Percentiles rank a stretch among this genome's conserved stretches.
Evolutionary conservation across 495 filamentous ascomycete species (phyloP).

Genomic region (Durotheca rogersii): DNA sequence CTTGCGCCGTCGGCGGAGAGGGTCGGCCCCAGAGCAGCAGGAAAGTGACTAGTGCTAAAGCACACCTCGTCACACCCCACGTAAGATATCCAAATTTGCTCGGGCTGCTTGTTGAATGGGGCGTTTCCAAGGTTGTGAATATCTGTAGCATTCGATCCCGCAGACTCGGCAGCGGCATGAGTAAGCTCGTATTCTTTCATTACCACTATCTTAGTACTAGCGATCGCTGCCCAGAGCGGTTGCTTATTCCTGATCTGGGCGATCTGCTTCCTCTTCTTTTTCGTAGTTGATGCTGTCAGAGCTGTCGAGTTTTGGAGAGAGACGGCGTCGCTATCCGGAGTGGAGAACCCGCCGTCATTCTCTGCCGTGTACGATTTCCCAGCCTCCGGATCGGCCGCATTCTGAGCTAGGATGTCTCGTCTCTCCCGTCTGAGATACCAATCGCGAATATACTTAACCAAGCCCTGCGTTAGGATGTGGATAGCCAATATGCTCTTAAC

Average conservation of each 20-base stretch:
- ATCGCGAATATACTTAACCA: conserved; percentile 62
- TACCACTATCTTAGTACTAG: conserved; percentile 90
- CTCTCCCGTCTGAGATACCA: conserved; percentile 58
- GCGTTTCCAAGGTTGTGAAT: conserved; percentile 77
- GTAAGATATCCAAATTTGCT: conserved; percentile 83
- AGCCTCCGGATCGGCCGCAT: conserved; percentile 48
- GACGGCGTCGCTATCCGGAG: conserved; percentile 48
- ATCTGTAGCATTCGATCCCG: conserved; percentile 72
- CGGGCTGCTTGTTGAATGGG: conserved; percentile 67
- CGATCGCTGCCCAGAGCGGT: conserved; percentile 91
- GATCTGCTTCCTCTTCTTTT: conserved; percentile 86
- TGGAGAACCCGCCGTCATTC: conserved; percentile 43
- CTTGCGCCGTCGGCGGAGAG: conserved; percentile 45
- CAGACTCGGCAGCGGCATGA: conserved; percentile 71
- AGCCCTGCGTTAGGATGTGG: conserved; percentile 84
- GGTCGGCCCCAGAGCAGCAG: conserved; percentile 38
- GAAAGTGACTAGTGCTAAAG: conserved; percentile 74
- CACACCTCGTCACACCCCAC: conserved; percentile 78
- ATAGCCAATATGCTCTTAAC: conserved; percentile 68
- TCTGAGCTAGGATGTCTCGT: conserved; percentile 47
- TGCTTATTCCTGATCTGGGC: conserved; percentile 85
- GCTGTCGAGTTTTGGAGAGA: conserved; percentile 35
- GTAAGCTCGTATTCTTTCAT: conserved; percentile 90
- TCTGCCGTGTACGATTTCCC: conserved; percentile 47
- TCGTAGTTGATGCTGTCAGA: conserved; percentile 53